Evolutionary conservation across 2,329 filamentous ascomycete genomes (phyloP).

Genomic region (Alternaria triticina): DNA sequence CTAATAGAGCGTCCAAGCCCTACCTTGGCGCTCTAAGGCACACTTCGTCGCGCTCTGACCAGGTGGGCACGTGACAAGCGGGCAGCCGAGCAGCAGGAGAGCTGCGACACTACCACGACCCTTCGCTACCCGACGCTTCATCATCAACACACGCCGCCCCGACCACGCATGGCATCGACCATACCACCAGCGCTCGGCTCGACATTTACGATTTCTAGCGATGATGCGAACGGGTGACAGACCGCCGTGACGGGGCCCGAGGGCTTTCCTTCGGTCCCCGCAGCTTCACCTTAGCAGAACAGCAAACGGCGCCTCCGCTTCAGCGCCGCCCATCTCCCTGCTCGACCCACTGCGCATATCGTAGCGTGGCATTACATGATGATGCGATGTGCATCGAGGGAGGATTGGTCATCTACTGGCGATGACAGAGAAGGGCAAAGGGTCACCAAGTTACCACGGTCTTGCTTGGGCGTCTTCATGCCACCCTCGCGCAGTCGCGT

Average conservation of each 20-base stretch:
- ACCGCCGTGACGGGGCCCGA: neutral
- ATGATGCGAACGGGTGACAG: constrained; percentile 6
- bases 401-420: neutral
- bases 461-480: neutral
- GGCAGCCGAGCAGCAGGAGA: neutral
- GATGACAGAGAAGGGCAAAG: neutral
- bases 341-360: neutral
- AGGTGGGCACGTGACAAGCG: constrained; percentile 8
- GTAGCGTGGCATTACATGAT: neutral
- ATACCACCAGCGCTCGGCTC: neutral
- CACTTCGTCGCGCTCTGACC: neutral
- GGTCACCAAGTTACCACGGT: neutral
- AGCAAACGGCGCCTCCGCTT: neutral
- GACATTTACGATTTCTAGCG: neutral
- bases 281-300: neutral
- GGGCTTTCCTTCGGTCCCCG: neutral
- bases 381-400: neutral
- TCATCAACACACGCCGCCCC: constrained; percentile 1
- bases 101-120: constrained; percentile 1
- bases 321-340: neutral
- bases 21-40: too few relatives aligned
- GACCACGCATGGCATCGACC: neutral
- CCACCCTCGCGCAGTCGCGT: neutral
- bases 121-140: constrained; percentile 1
- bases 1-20: too few relatives aligned